These are phyloP conservation scores for Scytalidium sp. DNA, from an alignment of 2,329 filamentous ascomycete genomes.

Conservation along the genomic window DNA sequence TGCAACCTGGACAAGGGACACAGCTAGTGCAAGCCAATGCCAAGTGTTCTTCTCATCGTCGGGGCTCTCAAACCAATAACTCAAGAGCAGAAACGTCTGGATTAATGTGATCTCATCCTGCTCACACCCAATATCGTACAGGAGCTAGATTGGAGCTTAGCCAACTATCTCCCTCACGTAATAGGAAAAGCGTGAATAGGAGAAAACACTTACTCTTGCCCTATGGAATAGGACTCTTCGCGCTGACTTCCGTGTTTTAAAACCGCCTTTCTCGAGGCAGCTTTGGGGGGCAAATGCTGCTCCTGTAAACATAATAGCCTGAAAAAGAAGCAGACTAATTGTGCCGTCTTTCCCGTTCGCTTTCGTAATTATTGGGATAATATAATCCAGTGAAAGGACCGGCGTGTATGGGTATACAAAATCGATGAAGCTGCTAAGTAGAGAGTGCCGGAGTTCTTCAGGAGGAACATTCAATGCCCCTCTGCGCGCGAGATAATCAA, in stretches of 20 bases:
- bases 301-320: slow-evolving; percentile 88
- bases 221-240: slow-evolving; percentile 83
- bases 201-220: slow-evolving; percentile 45
- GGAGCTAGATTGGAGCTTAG: slow-evolving; percentile 38
- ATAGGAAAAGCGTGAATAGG: background rate
- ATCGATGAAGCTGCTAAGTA: slow-evolving; percentile 77
- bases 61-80: slow-evolving; percentile 92
- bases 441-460: slow-evolving; percentile 64
- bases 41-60: slow-evolving; percentile 95
- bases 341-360: slow-evolving; percentile 67
- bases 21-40: slow-evolving; percentile 95
- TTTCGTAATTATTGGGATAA: slow-evolving; percentile 55
- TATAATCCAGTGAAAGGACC: slow-evolving; percentile 64
- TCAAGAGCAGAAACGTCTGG: slow-evolving; percentile 82
- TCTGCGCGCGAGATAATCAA: background rate
- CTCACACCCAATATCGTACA: slow-evolving; percentile 93
- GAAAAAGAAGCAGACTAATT: slow-evolving; percentile 81
- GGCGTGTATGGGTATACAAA: slow-evolving; percentile 93
- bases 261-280: slow-evolving; percentile 72
- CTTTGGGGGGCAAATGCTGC: slow-evolving; percentile 80
- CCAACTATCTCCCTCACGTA: background rate
- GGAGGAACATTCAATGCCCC: background rate
- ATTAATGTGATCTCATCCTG: slow-evolving; percentile 81
- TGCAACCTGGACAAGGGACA: slow-evolving; percentile 86
- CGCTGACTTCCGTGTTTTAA: slow-evolving; percentile 70